These are phyloP conservation scores for Chlamydomonas asymmetrica DNA, from an alignment of 139 green algal species.

Conservation along the genomic window DNA sequence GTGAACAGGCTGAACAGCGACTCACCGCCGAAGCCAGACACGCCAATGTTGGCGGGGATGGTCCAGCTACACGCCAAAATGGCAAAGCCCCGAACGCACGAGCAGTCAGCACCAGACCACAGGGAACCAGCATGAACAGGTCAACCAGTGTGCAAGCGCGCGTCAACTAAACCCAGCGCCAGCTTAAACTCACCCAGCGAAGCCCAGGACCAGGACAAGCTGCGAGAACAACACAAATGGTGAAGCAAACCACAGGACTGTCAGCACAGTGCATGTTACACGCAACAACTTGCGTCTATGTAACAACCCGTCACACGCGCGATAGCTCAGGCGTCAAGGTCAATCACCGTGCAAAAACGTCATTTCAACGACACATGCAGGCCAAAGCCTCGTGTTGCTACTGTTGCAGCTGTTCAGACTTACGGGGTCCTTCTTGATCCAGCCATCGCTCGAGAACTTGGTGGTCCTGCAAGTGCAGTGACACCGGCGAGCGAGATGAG, in stretches of 20 bases:
- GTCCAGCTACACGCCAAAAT: conserved; percentile 57
- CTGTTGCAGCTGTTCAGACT: background rate
- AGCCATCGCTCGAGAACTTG: conserved; percentile 11
- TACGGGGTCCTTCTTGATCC: conserved; percentile 11
- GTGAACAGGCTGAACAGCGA: conserved; percentile 81
- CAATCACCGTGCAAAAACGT: no score
- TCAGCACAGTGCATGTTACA: background rate
- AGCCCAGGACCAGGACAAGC: conserved; percentile 54
- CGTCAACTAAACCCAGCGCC: background rate
- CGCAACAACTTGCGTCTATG: no score
- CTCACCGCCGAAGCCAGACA: conserved; percentile 64
- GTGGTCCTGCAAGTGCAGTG: background rate
- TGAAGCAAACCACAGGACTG: background rate
- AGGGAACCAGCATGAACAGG: background rate
- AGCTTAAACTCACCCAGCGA: conserved; percentile 41
- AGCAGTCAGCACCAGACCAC: background rate
- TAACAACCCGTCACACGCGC: no score
- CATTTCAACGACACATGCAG: no score
- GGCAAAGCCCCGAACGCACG: background rate
- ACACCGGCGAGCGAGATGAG: no score
- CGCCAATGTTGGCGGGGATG: conserved; percentile 67
- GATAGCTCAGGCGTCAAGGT: no score
- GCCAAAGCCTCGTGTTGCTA: background rate
- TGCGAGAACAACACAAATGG: conserved; percentile 18
- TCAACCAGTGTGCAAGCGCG: background rate